Percentiles rank a stretch among this genome's conserved stretches.
Conservation (phyloP, 2,329 filamentous ascomycete species). For the Talaromyces marneffei region DNA sequence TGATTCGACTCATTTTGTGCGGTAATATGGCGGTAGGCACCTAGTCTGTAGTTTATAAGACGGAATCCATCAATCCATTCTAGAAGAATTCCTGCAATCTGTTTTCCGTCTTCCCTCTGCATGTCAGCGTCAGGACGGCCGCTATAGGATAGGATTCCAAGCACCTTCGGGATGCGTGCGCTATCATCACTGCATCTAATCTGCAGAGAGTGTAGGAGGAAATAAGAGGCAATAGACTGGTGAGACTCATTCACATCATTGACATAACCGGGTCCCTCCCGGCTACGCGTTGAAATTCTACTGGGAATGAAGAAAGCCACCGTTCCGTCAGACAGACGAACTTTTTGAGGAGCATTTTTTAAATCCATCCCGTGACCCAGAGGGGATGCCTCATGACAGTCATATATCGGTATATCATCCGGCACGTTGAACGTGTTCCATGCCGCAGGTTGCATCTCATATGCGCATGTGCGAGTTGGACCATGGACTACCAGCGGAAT, state of each 20-base stretch:
- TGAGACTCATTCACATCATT: background rate
- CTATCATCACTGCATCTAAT: background rate
- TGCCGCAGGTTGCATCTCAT: background rate
- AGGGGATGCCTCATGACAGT: background rate
- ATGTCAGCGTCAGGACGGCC: background rate
- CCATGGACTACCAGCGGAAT: background rate
- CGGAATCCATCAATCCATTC: constrained; percentile 2
- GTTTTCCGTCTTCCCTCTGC: background rate
- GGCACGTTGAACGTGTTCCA: background rate
- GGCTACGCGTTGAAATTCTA: background rate
- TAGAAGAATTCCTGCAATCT: background rate
- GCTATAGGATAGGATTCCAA: background rate
- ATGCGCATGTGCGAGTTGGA: background rate
- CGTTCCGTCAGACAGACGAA: background rate
- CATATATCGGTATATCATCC: background rate
- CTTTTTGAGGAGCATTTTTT: background rate
- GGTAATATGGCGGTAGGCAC: background rate
- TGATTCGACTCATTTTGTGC: background rate
- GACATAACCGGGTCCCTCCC: background rate
- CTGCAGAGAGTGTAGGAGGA: background rate
- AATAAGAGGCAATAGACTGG: background rate
- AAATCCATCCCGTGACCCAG: background rate
- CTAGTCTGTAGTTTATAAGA: background rate
- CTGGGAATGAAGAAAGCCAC: background rate
- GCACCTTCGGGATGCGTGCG: background rate